phyloP scores from a whole-genome alignment of 2,329 filamentous ascomycete species.

The Beauveria sp. region DNA sequence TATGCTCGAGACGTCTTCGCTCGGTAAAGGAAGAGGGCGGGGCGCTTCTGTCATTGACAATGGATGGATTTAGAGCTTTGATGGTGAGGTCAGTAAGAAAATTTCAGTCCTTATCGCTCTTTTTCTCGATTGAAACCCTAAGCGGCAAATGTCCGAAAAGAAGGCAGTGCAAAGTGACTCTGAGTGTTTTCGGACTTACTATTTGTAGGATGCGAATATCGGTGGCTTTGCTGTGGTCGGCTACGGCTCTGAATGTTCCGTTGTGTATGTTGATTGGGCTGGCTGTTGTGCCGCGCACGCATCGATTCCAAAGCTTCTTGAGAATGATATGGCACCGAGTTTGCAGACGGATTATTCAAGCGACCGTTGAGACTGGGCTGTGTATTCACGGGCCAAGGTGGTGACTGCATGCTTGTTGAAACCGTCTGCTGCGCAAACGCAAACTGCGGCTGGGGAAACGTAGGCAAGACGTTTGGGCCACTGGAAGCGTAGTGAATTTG shows the following conservation, averaged over 20 bases:
- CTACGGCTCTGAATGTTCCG: not conserved
- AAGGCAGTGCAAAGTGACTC: too few species aligned
- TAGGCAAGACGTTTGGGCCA: not conserved
- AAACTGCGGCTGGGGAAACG: not conserved
- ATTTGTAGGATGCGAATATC: not conserved
- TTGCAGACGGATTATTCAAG: not conserved
- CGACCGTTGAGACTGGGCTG: not conserved
- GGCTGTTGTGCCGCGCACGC: not conserved
- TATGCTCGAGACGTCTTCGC: conserved; percentile 20
- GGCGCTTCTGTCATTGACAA: not conserved
- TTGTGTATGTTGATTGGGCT: not conserved
- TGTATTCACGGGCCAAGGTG: not conserved
- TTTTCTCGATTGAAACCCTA: too few species aligned
- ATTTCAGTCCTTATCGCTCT: too few species aligned
- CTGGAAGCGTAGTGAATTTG: not conserved
- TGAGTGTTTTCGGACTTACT: not conserved
- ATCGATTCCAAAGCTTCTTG: not conserved
- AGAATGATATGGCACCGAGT: not conserved
- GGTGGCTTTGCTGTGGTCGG: not conserved
- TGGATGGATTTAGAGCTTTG: not conserved
- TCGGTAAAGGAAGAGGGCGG: conserved; percentile 16
- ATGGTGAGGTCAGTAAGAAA: not conserved
- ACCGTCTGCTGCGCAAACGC: not conserved
- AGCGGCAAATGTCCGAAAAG: too few species aligned
- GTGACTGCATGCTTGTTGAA: not conserved